Evolutionary conservation across 148 eudicot species (phyloP).

Genomic region (Limonium bicolor): DNA sequence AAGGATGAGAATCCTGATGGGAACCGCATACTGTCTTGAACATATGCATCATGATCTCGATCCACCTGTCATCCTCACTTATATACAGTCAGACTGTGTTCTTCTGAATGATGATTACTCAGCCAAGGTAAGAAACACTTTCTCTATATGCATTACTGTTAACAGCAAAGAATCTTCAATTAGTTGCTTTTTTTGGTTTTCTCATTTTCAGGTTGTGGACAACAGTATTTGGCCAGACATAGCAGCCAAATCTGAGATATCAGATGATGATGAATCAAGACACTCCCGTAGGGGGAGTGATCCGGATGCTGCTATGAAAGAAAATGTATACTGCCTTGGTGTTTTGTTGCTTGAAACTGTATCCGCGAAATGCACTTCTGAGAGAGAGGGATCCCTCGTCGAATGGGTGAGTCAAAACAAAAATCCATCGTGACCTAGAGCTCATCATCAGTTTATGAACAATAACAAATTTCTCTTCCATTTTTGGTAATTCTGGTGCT

Average conservation of each 20-base stretch:
- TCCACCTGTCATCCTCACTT: slow-evolving; percentile 31
- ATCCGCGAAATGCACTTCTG: slow-evolving; percentile 15
- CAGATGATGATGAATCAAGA: slow-evolving; percentile 21
- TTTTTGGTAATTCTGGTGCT: slow-evolving; percentile 9
- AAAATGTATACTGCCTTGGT: slow-evolving; percentile 27
- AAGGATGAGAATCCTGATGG: slow-evolving; percentile 52
- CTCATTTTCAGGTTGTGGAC: slow-evolving; percentile 26
- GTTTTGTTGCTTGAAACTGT: slow-evolving; percentile 22
- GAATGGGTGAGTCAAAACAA: slow-evolving; percentile 4
- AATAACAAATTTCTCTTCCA: not conserved
- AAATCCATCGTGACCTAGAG: not conserved
- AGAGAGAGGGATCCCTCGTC: slow-evolving; percentile 11
- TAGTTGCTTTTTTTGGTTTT: too few relatives aligned
- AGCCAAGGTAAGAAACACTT: slow-evolving; percentile 29
- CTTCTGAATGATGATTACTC: slow-evolving; percentile 47
- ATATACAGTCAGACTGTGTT: slow-evolving; percentile 30
- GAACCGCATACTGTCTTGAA: slow-evolving; percentile 50
- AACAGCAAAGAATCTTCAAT: not conserved
- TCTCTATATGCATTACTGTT: not conserved
- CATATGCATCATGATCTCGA: slow-evolving; percentile 45
- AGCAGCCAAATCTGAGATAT: slow-evolving; percentile 18
- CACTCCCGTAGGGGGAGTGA: too few relatives aligned
- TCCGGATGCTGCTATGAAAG: slow-evolving; percentile 13
- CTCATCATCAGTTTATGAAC: not conserved
- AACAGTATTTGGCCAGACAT: slow-evolving; percentile 25